Conservation (phyloP, 2,329 filamentous ascomycete species). For the Dothistroma pini region DNA sequence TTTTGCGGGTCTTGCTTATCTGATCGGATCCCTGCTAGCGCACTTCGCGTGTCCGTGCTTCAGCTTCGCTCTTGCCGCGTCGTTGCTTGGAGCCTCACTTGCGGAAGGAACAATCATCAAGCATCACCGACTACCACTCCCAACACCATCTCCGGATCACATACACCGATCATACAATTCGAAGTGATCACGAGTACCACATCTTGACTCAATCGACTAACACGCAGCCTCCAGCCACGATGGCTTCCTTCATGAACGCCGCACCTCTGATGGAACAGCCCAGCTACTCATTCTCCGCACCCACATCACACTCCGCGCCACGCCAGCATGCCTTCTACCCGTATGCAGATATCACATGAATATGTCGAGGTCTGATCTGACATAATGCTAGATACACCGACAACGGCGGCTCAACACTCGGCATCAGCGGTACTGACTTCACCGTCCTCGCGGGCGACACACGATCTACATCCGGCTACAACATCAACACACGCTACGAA, state of each 20-base stretch:
- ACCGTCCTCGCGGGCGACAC: slow-evolving; percentile 97
- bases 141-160: slow-evolving; percentile 2
- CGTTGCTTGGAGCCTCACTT: slow-evolving; percentile 19
- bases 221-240: slow-evolving; percentile 33
- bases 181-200: background rate
- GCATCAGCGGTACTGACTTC: slow-evolving; percentile 91
- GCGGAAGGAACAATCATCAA: slow-evolving; percentile 10
- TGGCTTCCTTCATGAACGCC: slow-evolving; percentile 54
- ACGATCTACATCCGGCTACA: slow-evolving; percentile 92
- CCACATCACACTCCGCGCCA: slow-evolving; percentile 41
- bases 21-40: background rate
- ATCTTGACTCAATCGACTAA: background rate
- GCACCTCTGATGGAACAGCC: slow-evolving; percentile 51
- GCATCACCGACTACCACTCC: slow-evolving; percentile 7
- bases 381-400: slow-evolving; percentile 72
- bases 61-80: slow-evolving; percentile 15
- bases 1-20: slow-evolving; percentile 10
- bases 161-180: background rate
- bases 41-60: slow-evolving; percentile 6
- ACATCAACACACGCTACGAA: slow-evolving; percentile 93
- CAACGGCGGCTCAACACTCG: slow-evolving; percentile 94
- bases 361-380: slow-evolving; percentile 2
- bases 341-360: slow-evolving; percentile 51
- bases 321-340: slow-evolving; percentile 86
- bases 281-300: slow-evolving; percentile 59